A percentile compares a stretch with the other conserved stretches of the same genome.
Evolutionary conservation across 2,329 filamentous ascomycete genomes (phyloP).

Genomic region (Xylaria arbuscula): DNA sequence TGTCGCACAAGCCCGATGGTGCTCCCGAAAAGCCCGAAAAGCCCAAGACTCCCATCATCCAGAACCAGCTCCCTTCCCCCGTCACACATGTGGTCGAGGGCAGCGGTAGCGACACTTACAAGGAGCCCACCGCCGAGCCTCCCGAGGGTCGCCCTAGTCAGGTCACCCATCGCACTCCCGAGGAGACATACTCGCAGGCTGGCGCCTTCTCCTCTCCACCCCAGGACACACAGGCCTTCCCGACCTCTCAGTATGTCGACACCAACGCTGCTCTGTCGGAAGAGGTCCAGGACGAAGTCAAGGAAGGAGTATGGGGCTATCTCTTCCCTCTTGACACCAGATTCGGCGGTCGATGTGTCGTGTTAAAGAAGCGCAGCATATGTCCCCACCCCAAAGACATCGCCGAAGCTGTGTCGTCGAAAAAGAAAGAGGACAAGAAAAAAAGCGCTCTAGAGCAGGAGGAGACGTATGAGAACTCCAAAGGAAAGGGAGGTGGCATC

Average conservation of each 20-base stretch:
- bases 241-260: conserved; percentile 78
- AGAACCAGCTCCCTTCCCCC: conserved; percentile 80
- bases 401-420: conserved; percentile 53
- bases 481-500: conserved; percentile 62
- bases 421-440: conserved; percentile 47
- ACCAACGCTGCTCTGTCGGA: conserved; percentile 78
- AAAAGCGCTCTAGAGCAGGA: conserved; percentile 65
- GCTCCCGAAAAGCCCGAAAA: conserved; percentile 52
- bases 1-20: conserved; percentile 64
- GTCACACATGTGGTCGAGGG: conserved; percentile 68
- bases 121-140: conserved; percentile 78
- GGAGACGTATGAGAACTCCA: conserved; percentile 70
- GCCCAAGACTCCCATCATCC: conserved; percentile 67
- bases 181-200: conserved; percentile 58
- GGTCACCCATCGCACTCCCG: conserved; percentile 61
- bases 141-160: conserved; percentile 70
- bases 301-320: conserved; percentile 95
- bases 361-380: conserved; percentile 77
- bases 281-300: conserved; percentile 84
- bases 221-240: conserved; percentile 69
- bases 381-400: conserved; percentile 71
- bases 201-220: conserved; percentile 69
- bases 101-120: conserved; percentile 65
- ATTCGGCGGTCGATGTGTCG: conserved; percentile 73
- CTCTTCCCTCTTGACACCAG: conserved; percentile 82